Evolutionary conservation across 2,329 filamentous ascomycete genomes (phyloP), one percentile per base, ranked within the genome.

Genomic region (Ceratocystis eucalypticola): DNA sequence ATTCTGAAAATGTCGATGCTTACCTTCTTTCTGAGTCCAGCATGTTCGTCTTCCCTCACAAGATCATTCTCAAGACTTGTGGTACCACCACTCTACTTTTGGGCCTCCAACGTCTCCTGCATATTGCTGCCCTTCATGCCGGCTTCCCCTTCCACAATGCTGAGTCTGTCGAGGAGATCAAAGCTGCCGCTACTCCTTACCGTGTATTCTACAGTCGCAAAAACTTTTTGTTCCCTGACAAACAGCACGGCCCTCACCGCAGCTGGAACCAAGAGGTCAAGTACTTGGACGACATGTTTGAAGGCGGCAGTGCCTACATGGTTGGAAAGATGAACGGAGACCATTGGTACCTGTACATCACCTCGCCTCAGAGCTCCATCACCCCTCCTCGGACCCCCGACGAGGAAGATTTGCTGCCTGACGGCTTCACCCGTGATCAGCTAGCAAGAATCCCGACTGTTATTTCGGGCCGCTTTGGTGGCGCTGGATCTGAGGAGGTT

Each of bases 1-100:
- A 93, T 74, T 96, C 93, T 28, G 91, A 96, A 70, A 87, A 93
- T 74, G 88, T 97, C 72, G 94, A 99, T 74, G 93, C 94, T 70
- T 99, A 99, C 75, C 85, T 99, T 5, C 82, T 99, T 66, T 99
- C 94, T 69, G 94, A 99, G 79, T 97, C 94, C 50, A 97, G 94
- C 88, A 96, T 99, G 92, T 99, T 99, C 75, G 91, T 99, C 72
- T 99, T 96, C 77, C 91, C 92, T n/a, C 94, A 99, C 84, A 99
- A 99, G 82, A 84, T 99, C 70, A 96, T 99, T 69, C 81, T 99
- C 71, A 99, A 99, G 84, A 99, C 94, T 6, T 99, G 94, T 73
- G 94, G 94, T 68, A 99, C 94, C 28, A 99, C 94, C 15, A 99
- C 94, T 2, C 80, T 99, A 65, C 84, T 99, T 5, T 87, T 89